Conservation (phyloP, 2,329 filamentous ascomycete genomes). For the Annulohypoxylon truncatum region DNA sequence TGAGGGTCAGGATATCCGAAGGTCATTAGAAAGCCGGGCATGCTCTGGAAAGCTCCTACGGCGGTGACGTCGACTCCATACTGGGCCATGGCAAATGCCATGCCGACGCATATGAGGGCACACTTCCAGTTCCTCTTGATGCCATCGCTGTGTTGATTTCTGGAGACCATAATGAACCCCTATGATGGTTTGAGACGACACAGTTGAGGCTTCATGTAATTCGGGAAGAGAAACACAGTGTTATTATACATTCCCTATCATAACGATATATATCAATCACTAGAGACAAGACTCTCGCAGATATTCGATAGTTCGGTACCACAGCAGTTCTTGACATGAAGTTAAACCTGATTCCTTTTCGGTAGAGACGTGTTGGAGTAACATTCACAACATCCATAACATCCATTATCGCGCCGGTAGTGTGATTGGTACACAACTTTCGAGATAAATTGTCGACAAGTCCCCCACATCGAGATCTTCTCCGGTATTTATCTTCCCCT, state of each 20-base stretch:
- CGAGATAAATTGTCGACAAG: slow-evolving; percentile 4
- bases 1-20: slow-evolving; percentile 40
- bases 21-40: slow-evolving; percentile 43
- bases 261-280: background rate
- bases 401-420: background rate
- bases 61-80: slow-evolving; percentile 43
- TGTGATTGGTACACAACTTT: slow-evolving; percentile 10
- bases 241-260: background rate
- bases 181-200: background rate
- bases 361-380: background rate
- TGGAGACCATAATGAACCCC: slow-evolving; percentile 28
- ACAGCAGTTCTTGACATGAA: background rate
- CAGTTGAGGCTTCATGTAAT: background rate
- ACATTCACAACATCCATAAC: slow-evolving; percentile 1
- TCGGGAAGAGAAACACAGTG: background rate
- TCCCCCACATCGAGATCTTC: slow-evolving; percentile 10
- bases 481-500: slow-evolving; percentile 7
- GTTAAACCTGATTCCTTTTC: background rate
- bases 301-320: background rate
- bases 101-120: slow-evolving; percentile 41
- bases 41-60: slow-evolving; percentile 42
- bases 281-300: background rate
- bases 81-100: slow-evolving; percentile 43
- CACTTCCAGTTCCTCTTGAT: slow-evolving; percentile 45
- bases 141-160: slow-evolving; percentile 39